Percentiles rank a stretch among this genome's conserved stretches.
Evolutionary conservation across 1,284 basidiomycete species (phyloP).

Genomic region (Pascua sp.): DNA sequence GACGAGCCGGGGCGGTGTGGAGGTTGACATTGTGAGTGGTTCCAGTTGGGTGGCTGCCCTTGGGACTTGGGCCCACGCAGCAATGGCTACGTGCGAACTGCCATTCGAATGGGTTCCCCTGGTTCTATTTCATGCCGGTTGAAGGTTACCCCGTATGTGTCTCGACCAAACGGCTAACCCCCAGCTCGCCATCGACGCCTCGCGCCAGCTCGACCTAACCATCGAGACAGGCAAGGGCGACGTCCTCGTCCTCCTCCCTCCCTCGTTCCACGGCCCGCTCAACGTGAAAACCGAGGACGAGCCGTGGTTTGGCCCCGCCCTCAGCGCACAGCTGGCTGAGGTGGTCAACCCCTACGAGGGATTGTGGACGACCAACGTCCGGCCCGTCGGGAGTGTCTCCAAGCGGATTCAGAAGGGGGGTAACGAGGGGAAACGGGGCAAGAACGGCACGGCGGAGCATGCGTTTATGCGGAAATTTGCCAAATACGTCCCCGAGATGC

Average conservation of each 20-base stretch:
- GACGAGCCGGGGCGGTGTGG: slow-evolving; percentile 33
- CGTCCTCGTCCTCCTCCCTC: slow-evolving; percentile 37
- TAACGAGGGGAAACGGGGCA: neutral
- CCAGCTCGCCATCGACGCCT: slow-evolving; percentile 33
- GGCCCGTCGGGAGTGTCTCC: slow-evolving; percentile 18
- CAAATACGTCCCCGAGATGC: slow-evolving; percentile 25
- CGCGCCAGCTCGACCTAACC: slow-evolving; percentile 16
- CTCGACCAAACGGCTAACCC: too few species aligned
- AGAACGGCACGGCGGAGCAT: slow-evolving; percentile 16
- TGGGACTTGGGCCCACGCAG: too few species aligned
- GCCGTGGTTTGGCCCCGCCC: slow-evolving; percentile 22
- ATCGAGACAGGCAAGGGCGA: slow-evolving; percentile 39
- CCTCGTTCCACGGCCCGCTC: slow-evolving; percentile 34
- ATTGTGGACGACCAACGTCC: slow-evolving; percentile 33
- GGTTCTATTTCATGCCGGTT: too few species aligned
- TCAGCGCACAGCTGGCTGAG: slow-evolving; percentile 23
- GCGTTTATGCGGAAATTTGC: slow-evolving; percentile 17
- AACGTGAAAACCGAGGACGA: slow-evolving; percentile 6
- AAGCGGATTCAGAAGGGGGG: neutral
- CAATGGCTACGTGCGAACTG: neutral
- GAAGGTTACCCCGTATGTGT: too few species aligned
- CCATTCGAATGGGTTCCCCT: too few species aligned
- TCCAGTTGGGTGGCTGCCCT: too few species aligned
- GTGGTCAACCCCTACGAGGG: slow-evolving; percentile 29
- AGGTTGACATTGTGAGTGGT: slow-evolving; percentile 36